Evolutionary conservation across 2,329 filamentous ascomycete genomes (phyloP).

Genomic region (Colletotrichum sp.): DNA sequence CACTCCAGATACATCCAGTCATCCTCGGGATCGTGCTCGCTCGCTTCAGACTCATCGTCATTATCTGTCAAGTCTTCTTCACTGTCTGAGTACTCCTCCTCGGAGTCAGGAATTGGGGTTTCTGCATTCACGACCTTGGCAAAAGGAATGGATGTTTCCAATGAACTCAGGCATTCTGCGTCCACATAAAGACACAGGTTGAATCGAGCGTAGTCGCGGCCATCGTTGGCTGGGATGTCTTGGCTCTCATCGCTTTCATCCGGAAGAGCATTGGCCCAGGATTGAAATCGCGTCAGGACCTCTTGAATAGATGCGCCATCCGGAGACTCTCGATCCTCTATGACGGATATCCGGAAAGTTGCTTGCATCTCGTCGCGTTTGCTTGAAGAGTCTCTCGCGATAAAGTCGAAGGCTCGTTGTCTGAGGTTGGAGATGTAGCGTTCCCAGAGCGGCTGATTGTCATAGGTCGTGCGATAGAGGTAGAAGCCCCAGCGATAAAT

Average conservation of each 20-base stretch:
- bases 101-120: fast-evolving
- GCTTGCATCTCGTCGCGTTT: neutral
- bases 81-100: neutral
- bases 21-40: neutral
- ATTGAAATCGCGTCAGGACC: neutral
- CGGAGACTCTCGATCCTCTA: neutral
- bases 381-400: neutral
- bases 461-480: neutral
- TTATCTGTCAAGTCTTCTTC: neutral
- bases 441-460: neutral
- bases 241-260: neutral
- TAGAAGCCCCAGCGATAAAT: neutral
- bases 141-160: neutral
- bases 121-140: neutral
- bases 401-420: neutral
- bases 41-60: neutral
- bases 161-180: neutral
- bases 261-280: neutral
- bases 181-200: neutral
- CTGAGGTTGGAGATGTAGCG: neutral
- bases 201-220: neutral
- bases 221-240: neutral
- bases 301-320: neutral
- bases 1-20: neutral
- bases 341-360: neutral